phyloP scores from a whole-genome alignment of 306 rosid species.

The Ochetophila trinervis region DNA sequence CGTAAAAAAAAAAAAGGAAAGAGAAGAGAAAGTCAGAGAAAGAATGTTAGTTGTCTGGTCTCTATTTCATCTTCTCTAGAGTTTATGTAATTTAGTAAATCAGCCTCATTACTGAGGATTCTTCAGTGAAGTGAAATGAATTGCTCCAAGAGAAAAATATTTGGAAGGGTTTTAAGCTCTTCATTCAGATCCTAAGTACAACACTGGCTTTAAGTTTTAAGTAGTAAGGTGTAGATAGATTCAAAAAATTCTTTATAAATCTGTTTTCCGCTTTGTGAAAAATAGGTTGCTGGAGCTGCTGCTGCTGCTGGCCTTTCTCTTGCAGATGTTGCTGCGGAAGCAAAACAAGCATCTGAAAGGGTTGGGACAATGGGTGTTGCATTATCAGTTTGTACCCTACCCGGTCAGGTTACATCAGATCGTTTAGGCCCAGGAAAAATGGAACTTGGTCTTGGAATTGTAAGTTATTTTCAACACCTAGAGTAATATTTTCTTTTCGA shows the following conservation, averaged over 20 bases:
- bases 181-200: neutral
- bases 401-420: slow-evolving; percentile 83
- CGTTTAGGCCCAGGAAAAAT: slow-evolving; percentile 88
- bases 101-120: no score
- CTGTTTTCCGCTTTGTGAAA: slow-evolving; percentile 21
- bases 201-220: neutral
- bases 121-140: neutral
- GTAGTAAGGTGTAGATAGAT: neutral
- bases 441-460: slow-evolving; percentile 97
- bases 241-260: neutral
- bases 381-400: slow-evolving; percentile 75
- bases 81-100: no score
- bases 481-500: no score
- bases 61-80: no score
- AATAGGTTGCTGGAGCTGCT: slow-evolving; percentile 95
- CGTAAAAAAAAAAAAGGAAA: no score
- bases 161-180: neutral
- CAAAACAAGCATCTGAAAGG: slow-evolving; percentile 78
- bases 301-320: slow-evolving; percentile 87
- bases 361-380: slow-evolving; percentile 99
- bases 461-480: slow-evolving; percentile 39
- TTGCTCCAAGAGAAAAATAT: neutral
- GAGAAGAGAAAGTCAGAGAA: no score
- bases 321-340: slow-evolving; percentile 74
- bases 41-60: no score